A percentile compares a stretch with the other conserved stretches of the same genome.
Evolutionary conservation across 768 basidiomycete genomes (phyloP).

Genomic region (Lentinula boryana): DNA sequence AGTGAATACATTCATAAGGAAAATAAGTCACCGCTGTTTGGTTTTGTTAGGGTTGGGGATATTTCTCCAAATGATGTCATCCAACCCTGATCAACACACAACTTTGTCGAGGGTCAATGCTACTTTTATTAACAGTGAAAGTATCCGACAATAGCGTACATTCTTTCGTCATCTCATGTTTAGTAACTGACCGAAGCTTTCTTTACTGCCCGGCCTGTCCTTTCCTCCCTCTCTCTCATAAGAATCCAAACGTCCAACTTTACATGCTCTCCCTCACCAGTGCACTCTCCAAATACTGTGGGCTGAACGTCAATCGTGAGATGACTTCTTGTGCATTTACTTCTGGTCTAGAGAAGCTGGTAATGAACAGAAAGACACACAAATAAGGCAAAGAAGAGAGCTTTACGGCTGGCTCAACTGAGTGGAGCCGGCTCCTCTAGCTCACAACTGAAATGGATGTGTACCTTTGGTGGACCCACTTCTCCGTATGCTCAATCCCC

Average conservation of each 20-base stretch:
- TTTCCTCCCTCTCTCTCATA: slow-evolving; percentile 83
- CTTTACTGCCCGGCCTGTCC: slow-evolving; percentile 78
- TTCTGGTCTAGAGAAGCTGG: slow-evolving; percentile 76
- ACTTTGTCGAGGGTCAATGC: no score
- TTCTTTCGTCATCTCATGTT: slow-evolving; percentile 5
- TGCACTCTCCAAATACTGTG: slow-evolving; percentile 88
- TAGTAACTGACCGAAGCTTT: background rate
- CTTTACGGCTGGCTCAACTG: slow-evolving; percentile 38
- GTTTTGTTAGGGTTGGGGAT: no score
- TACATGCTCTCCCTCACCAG: slow-evolving; percentile 87
- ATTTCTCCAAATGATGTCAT: no score
- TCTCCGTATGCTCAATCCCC: background rate
- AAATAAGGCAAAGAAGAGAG: slow-evolving; percentile 82
- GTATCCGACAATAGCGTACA: no score
- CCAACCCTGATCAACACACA: no score
- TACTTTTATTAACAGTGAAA: no score
- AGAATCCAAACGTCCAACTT: slow-evolving; percentile 95
- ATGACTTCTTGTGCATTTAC: slow-evolving; percentile 89
- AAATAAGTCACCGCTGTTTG: no score
- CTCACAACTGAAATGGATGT: background rate
- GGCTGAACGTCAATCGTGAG: slow-evolving; percentile 74
- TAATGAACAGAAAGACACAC: slow-evolving; percentile 91
- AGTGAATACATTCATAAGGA: no score
- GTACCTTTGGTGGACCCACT: background rate
- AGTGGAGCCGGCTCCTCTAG: slow-evolving; percentile 25